Base-by-base conservation (phyloP, 768 basidiomycete species). In the Paxillus rubicundulus region DNA sequence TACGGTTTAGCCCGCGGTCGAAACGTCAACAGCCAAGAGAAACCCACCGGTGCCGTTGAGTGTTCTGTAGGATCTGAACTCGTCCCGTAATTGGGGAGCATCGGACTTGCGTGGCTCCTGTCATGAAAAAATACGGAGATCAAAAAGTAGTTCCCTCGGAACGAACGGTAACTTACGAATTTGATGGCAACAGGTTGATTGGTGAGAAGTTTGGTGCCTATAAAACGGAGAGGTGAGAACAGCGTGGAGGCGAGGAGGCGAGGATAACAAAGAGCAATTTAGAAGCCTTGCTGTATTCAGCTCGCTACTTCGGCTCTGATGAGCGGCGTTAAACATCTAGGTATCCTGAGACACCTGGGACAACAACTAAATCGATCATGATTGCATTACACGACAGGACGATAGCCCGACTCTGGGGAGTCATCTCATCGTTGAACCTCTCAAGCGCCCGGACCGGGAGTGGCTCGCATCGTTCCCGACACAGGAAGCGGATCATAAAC, bases 91-190 rank as follows among this genome's bases (percentile, higher is more conserved):
- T 74, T 99, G 96, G 34, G 96, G 96, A 20, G 97, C 96, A 72
- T 99, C 97, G 44, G 92, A 94, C 77, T 98, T 98, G 61, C 96
- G 84, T 46, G 91, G 91, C 78, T 93, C 91, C 90, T 92, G 61
- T n/a, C 40, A 39, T 21, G 53, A 62, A 42, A 59, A 56, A 45
- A 45, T 14, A 57, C 28, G 44, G 49, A 45, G 44, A 45, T 68
- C 46, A 58, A 38, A 55, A 47, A 39, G 44, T 9, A 45, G 45
- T 52, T 46, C 53, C 53, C 45, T 59, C 51, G 34, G 52, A 30
- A 24, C 27, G 40, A 21, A 45, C 45, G 36, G 46, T 50, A 47
- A 77, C 89, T 57, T 61, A 96, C 94, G 71, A 96, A 98, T 84
- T 98, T 98, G 75, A 98, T 93, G 56, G 96, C 96, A 51, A 98